A percentile compares a stretch with the other conserved stretches of the same genome.
phyloP scores from a whole-genome alignment of 495 filamentous ascomycete species.

The Chaetomidium leptoderma region DNA sequence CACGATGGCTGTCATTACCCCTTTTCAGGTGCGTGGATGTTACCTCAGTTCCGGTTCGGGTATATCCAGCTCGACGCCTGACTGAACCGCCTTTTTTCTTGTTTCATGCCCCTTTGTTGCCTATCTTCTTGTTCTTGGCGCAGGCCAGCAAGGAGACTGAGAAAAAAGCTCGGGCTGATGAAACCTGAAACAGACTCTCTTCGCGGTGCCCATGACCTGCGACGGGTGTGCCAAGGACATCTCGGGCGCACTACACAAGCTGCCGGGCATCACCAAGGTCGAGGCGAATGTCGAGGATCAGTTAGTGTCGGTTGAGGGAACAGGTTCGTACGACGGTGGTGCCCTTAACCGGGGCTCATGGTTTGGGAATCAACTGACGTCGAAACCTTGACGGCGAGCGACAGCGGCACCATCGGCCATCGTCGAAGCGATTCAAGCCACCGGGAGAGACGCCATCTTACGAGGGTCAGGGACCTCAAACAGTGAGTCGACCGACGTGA shows the following conservation, averaged over 20 bases:
- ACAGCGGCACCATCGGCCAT: conserved; percentile 83
- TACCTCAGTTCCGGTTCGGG: neutral
- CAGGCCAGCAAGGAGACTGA: neutral
- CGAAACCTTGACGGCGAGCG: conserved; percentile 3
- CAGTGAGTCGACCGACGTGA: conserved; percentile 57
- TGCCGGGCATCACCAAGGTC: conserved; percentile 68
- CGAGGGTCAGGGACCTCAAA: conserved; percentile 82
- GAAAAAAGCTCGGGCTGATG: conserved; percentile 10
- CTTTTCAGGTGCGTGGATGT: conserved; percentile 41
- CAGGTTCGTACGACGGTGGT: conserved; percentile 41
- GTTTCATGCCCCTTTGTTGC: conserved; percentile 9
- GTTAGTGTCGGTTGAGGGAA: conserved; percentile 65
- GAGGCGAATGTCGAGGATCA: conserved; percentile 62
- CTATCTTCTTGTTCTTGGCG: neutral
- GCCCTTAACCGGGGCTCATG: neutral
- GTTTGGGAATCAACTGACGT: conserved; percentile 2
- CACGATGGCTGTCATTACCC: conserved; percentile 38
- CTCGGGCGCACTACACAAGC: conserved; percentile 64
- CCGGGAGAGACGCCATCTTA: conserved; percentile 89
- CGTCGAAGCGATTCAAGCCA: conserved; percentile 79
- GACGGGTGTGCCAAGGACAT: conserved; percentile 81
- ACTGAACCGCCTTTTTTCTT: neutral
- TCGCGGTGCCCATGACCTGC: conserved; percentile 91
- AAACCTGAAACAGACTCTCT: conserved; percentile 64
- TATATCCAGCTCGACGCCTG: neutral